phyloP scores from a whole-genome alignment of 495 filamentous ascomycete genomes.

The Podospora sp. region DNA sequence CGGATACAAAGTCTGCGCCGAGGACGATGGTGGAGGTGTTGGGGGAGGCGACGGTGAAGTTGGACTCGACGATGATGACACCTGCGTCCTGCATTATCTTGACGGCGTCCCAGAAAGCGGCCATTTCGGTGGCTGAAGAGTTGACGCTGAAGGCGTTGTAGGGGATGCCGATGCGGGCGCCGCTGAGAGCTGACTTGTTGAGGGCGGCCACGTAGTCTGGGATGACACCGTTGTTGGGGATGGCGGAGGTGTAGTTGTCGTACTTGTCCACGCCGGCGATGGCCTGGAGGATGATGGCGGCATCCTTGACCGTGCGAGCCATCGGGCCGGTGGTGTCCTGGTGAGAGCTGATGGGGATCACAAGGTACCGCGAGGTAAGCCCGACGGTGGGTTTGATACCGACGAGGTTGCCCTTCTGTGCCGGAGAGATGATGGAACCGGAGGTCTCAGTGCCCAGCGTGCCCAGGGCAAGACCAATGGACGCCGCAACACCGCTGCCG shows the following conservation, averaged over 20 bases:
- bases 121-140: constrained; percentile 41
- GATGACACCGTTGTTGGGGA: constrained; percentile 38
- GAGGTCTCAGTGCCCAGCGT: constrained; percentile 43
- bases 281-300: constrained; percentile 62
- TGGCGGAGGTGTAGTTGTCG: constrained; percentile 52
- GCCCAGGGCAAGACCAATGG: constrained; percentile 39
- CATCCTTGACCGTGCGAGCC: constrained; percentile 66
- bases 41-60: constrained; percentile 13
- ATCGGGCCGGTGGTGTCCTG: constrained; percentile 71
- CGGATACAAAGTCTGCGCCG: constrained; percentile 46
- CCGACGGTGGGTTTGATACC: constrained; percentile 72
- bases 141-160: constrained; percentile 35
- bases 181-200: constrained; percentile 60
- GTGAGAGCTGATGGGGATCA: constrained; percentile 64
- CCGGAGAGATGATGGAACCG: constrained; percentile 45
- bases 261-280: constrained; percentile 59
- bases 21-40: constrained; percentile 24
- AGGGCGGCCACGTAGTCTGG: constrained; percentile 51
- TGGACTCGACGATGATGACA: constrained; percentile 37
- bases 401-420: constrained; percentile 47
- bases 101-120: constrained; percentile 31
- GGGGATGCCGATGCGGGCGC: constrained; percentile 65
- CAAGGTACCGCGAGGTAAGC: constrained; percentile 61
- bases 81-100: constrained; percentile 39
- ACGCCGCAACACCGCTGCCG: constrained; percentile 31